Evolutionary conservation across 371 early-diverging fungal species (phyloP).

Genomic region (Parasitella parasitica): DNA sequence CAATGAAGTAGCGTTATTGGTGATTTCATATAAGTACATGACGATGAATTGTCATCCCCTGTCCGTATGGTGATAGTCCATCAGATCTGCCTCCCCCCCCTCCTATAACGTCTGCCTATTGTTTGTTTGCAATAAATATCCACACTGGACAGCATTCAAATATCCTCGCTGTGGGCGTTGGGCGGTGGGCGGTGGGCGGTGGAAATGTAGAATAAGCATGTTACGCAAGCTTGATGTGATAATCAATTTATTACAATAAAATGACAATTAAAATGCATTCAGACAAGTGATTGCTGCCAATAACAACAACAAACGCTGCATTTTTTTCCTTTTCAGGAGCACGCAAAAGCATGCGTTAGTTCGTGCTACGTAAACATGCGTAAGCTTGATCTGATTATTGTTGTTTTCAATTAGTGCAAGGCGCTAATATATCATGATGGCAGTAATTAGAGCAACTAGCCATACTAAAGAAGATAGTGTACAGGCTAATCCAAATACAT

Average conservation of each 20-base stretch:
- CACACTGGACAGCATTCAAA: not conserved
- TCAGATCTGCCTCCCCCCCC: too few species aligned
- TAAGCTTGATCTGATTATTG: not conserved
- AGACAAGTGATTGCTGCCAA: not conserved
- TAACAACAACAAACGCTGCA: not conserved
- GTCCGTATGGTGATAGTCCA: too few species aligned
- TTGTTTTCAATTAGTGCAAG: not conserved
- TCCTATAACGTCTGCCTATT: not conserved
- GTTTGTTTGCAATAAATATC: not conserved
- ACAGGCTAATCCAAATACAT: too few species aligned
- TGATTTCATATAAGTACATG: not conserved
- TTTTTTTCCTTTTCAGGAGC: not conserved
- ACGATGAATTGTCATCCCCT: too few species aligned
- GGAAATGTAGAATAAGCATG: too few species aligned
- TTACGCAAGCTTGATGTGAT: too few species aligned
- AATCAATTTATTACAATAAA: too few species aligned
- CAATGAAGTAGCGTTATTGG: not conserved
- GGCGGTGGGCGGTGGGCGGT: too few species aligned
- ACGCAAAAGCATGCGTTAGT: not conserved
- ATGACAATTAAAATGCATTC: not conserved
- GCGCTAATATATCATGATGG: not conserved
- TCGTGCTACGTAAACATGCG: not conserved
- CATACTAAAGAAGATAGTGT: too few species aligned
- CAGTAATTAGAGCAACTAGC: not conserved
- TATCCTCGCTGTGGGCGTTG: not conserved